Base-by-base conservation (phyloP, 345 rosid genomes). In the Nasturtium officinale region DNA sequence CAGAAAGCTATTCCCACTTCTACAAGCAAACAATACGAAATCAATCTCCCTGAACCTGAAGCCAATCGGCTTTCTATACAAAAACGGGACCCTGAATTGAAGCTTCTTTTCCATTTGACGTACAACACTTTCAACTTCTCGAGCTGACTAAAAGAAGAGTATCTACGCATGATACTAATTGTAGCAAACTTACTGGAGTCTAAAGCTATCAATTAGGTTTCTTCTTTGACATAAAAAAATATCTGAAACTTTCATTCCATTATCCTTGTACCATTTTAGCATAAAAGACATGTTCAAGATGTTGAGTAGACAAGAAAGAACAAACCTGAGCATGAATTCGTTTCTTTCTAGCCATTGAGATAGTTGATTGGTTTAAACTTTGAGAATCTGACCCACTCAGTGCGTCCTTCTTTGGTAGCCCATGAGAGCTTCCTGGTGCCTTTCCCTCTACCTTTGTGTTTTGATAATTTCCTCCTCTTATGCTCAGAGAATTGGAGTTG, bases 301-400 rank as follows among this genome's bases (percentile, higher is more conserved):
- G 57, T 42, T 42, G 28, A 61, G 40, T 9, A 33, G 28, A 70
- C 13, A 48, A 56, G 67, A 57, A 61, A 77, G 76, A 32, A 75
- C 88, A 61, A 77, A 95, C 97, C 98, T 91, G 98, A 48, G 89
- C 75, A 76, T 87, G 98, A 64, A 95, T 86, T 59, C 97, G 94
- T 78, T 87, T 95, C 79, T 95, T 95, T 77, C 91, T 87, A 46
- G 85, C 85, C 71, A 92, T 85, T 40, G 90, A 79, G 25, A 84
- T 79, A 76, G 91, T 79, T 57, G 92, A 89, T 55, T 83, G 98
- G 76, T 85, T 91, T 72, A 78, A 68, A 61, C 84, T 78, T 69
- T 87, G 96, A n/a, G 89, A 81, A 52, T 95, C 94, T 48, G 94
- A 80, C 53, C 89, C 90, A 77, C 83, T 78, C 69, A 83, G 59